Conservation (phyloP, 345 rosid genomes). For the Rubroshorea leprosula region DNA sequence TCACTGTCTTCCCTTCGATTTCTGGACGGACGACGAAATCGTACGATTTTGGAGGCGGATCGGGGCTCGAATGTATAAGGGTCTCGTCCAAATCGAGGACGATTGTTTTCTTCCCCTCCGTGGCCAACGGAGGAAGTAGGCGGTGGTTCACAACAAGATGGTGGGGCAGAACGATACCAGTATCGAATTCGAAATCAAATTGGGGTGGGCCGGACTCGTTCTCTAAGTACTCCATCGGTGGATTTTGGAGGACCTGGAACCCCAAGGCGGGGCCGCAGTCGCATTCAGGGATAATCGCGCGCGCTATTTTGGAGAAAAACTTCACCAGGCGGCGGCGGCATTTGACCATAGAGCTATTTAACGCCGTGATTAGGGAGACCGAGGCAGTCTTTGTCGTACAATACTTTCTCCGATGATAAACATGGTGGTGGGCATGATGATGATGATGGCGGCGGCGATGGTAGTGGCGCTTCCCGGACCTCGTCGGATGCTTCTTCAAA, state of each 20-base stretch:
- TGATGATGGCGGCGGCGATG: not conserved
- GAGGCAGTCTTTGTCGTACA: not conserved
- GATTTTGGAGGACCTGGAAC: too few species aligned
- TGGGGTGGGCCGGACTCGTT: not conserved
- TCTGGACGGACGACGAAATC: constrained; percentile 60
- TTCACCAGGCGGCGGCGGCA: not conserved
- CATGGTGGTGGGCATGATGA: not conserved
- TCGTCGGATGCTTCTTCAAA: not conserved
- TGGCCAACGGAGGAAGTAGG: constrained; percentile 6
- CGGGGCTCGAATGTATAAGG: constrained; percentile 56
- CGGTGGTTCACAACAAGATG: not conserved
- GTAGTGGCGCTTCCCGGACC: not conserved
- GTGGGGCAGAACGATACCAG: too few species aligned
- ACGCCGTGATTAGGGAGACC: not conserved
- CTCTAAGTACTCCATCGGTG: not conserved
- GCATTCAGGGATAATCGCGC: not conserved
- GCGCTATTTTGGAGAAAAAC: not conserved
- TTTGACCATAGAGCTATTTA: not conserved
- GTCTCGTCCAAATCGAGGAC: constrained; percentile 87
- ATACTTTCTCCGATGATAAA: not conserved
- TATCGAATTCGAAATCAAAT: not conserved
- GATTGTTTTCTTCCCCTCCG: constrained; percentile 37
- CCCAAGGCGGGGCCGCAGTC: too few species aligned
- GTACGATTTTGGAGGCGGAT: constrained; percentile 46
- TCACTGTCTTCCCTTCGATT: constrained; percentile 49